Evolutionary conservation across 139 green algal genomes (phyloP).

Genomic region (Ettlia oleoabundans): DNA sequence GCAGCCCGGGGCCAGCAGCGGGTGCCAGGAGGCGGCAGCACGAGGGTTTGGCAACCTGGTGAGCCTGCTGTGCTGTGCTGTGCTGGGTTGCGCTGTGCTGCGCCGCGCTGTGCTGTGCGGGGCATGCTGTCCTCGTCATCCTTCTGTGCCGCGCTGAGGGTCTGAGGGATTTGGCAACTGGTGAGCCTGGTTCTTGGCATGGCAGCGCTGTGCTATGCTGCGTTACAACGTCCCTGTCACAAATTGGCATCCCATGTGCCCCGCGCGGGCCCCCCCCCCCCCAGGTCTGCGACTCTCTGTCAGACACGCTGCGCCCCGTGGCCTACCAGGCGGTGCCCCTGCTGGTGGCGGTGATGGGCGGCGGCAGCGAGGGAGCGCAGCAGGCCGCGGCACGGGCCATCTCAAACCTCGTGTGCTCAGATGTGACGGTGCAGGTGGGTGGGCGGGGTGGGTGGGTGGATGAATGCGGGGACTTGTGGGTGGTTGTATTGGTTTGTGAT

Average conservation of each 20-base stretch:
- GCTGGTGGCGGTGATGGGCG: conserved; percentile 2
- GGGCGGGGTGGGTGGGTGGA: too few species aligned
- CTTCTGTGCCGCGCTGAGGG: too few species aligned
- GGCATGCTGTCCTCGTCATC: too few species aligned
- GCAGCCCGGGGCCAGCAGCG: background rate
- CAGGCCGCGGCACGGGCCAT: conserved; percentile 40
- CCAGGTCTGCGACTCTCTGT: conserved; percentile 31
- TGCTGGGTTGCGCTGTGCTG: background rate
- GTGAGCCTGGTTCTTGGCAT: too few species aligned
- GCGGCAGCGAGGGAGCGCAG: conserved; percentile 10
- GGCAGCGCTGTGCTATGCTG: background rate
- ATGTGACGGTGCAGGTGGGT: conserved; percentile 11
- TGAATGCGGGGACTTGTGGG: background rate
- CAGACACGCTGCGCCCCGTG: background rate
- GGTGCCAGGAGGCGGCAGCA: conserved; percentile 37
- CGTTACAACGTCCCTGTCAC: background rate
- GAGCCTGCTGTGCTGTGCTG: background rate
- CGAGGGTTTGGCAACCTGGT: conserved; percentile 38
- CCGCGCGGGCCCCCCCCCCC: background rate
- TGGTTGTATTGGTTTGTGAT: background rate
- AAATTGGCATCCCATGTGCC: background rate
- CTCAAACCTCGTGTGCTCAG: conserved; percentile 40
- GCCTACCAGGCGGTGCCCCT: conserved; percentile 30
- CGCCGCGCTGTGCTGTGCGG: too few species aligned
- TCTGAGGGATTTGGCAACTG: conserved; percentile 40